Percentiles rank a stretch among this genome's conserved stretches.
phyloP scores from a whole-genome alignment of 352 stramenopile genomes.

The Globisporangium viniferum region DNA sequence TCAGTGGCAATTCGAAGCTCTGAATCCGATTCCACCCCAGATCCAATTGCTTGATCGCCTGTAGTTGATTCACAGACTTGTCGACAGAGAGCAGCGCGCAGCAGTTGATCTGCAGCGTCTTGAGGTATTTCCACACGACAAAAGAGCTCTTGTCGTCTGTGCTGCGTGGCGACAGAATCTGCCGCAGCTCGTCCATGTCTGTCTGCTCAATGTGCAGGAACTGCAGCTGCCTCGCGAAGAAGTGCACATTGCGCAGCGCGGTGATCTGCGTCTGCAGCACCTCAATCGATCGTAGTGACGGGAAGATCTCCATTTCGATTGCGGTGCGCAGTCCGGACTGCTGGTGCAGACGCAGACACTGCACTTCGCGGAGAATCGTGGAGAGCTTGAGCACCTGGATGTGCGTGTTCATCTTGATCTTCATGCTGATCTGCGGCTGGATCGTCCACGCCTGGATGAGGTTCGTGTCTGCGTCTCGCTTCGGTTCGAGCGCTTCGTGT shows the following conservation, averaged over 20 bases:
- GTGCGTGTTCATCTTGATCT: conserved; percentile 72
- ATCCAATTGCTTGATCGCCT: conserved; percentile 43
- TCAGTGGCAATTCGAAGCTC: conserved; percentile 28
- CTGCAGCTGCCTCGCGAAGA: conserved; percentile 61
- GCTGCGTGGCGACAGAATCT: conserved; percentile 37
- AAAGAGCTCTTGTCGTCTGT: neutral
- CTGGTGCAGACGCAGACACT: conserved; percentile 61
- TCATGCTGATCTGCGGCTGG: conserved; percentile 52
- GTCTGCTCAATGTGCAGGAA: conserved; percentile 74
- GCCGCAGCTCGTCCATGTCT: conserved; percentile 33
- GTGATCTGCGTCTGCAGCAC: conserved; percentile 43
- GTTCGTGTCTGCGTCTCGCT: conserved; percentile 55
- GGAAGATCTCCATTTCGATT: conserved; percentile 81
- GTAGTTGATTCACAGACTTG: conserved; percentile 47
- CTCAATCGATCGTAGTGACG: conserved; percentile 65
- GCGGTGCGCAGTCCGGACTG: conserved; percentile 27
- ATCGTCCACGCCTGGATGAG: conserved; percentile 77
- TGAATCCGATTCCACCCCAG: conserved; percentile 74
- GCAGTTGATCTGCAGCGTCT: conserved; percentile 69
- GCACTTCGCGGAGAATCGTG: conserved; percentile 76
- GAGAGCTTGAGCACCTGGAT: conserved; percentile 87
- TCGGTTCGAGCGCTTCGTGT: conserved; percentile 70
- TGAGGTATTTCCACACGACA: conserved; percentile 39
- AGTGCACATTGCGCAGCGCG: conserved; percentile 55
- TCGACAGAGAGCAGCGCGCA: conserved; percentile 51